A percentile compares a stretch with the other conserved stretches of the same genome.
Conservation (phyloP, 495 filamentous ascomycete genomes). For the Chaetomidium leptoderma region DNA sequence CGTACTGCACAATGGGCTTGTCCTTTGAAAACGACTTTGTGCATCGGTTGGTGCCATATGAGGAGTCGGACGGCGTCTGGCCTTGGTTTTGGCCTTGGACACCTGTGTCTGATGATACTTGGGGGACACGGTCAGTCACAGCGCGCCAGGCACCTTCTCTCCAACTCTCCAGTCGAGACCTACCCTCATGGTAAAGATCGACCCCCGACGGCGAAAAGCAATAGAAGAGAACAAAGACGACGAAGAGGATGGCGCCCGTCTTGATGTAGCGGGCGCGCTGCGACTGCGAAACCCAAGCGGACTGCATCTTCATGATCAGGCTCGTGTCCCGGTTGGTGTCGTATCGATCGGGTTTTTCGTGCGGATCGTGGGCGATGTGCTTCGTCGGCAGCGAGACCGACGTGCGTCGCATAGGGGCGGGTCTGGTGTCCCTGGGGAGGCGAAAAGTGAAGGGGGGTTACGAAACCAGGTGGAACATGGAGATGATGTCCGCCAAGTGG, state of each 20-base stretch:
- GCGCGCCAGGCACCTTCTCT: not conserved
- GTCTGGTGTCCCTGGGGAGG: not conserved
- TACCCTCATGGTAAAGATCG: conserved; percentile 44
- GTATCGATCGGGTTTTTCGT: conserved; percentile 57
- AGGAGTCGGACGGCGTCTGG: conserved; percentile 54
- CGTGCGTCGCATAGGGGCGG: conserved; percentile 51
- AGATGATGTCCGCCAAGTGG: conserved; percentile 10
- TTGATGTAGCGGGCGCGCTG: conserved; percentile 77
- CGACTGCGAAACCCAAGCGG: conserved; percentile 62
- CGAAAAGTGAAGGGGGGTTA: not conserved
- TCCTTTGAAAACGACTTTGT: conserved; percentile 71
- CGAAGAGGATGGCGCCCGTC: conserved; percentile 71
- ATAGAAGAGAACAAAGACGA: conserved; percentile 69
- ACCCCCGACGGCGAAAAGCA: conserved; percentile 61
- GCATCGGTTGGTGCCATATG: conserved; percentile 66
- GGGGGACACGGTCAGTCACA: not conserved
- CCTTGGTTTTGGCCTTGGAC: conserved; percentile 39
- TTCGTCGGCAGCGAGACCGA: conserved; percentile 57
- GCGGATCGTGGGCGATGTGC: conserved; percentile 51
- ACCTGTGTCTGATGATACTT: conserved; percentile 11
- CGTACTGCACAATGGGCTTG: conserved; percentile 95
- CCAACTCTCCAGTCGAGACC: not conserved
- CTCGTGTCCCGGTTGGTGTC: conserved; percentile 38
- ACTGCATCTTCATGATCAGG: conserved; percentile 47
- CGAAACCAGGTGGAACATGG: conserved; percentile 8